These are phyloP conservation scores for Monocercomonoides exilis DNA, from an alignment of 78 protist genomes.

Conservation along the genomic window DNA sequence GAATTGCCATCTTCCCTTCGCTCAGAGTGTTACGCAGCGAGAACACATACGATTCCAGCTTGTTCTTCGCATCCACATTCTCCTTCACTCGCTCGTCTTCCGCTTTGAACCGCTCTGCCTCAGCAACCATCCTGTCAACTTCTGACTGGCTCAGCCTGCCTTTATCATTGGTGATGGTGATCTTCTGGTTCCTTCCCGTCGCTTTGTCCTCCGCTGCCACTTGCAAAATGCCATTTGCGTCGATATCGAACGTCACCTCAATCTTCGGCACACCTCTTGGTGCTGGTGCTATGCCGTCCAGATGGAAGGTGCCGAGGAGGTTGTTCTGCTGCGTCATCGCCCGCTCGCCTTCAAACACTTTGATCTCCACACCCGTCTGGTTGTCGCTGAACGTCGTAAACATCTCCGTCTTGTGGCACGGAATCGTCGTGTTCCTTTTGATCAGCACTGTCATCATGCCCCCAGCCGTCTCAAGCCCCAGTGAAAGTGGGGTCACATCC, in stretches of 20 bases:
- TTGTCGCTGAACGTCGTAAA: slow-evolving; percentile 88
- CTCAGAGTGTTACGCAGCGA: background rate
- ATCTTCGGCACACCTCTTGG: too few species aligned
- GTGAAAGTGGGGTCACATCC: slow-evolving; percentile 92
- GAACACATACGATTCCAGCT: slow-evolving; percentile 5
- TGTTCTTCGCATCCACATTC: background rate
- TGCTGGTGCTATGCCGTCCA: too few species aligned
- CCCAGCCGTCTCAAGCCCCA: slow-evolving; percentile 98
- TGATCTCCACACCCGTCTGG: too few species aligned
- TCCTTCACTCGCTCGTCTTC: background rate
- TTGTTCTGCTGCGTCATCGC: too few species aligned
- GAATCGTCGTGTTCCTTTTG: slow-evolving; percentile 94
- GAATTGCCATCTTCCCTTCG: background rate
- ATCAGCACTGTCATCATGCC: slow-evolving; percentile 95
- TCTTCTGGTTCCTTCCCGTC: background rate
- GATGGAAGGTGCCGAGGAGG: too few species aligned
- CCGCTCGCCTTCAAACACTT: too few species aligned
- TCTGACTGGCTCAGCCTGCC: slow-evolving; percentile 5
- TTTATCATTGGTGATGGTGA: slow-evolving; percentile 18
- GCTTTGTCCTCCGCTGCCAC: slow-evolving; percentile 15
- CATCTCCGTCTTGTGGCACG: slow-evolving; percentile 84
- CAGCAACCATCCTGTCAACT: background rate
- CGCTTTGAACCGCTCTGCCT: background rate
- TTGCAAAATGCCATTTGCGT: background rate
- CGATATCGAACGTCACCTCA: too few species aligned